A percentile compares a stretch with the other conserved stretches of the same genome.
phyloP scores from a whole-genome alignment of 2,329 filamentous ascomycete genomes.

The Diaporthe longicolla region DNA sequence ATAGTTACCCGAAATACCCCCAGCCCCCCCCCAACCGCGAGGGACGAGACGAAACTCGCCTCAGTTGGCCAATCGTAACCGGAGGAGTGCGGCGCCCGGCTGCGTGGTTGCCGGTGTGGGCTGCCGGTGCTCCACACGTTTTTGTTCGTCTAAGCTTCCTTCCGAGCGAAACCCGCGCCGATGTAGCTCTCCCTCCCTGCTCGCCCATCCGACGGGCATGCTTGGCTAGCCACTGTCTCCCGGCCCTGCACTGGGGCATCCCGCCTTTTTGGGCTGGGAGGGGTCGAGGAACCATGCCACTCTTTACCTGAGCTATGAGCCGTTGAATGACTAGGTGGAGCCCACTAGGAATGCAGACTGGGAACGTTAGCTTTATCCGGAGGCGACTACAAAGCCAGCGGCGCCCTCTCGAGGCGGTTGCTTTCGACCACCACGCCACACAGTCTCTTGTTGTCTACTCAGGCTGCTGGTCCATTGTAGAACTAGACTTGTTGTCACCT shows the following conservation, averaged over 20 bases:
- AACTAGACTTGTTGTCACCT: not conserved
- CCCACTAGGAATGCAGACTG: not conserved
- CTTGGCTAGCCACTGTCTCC: slow-evolving; percentile 27
- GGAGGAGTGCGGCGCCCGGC: slow-evolving; percentile 14
- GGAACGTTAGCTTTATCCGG: slow-evolving; percentile 14
- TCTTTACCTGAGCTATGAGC: not conserved
- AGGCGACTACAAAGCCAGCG: slow-evolving; percentile 15
- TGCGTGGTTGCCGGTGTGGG: slow-evolving; percentile 29
- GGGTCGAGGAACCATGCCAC: slow-evolving; percentile 8
- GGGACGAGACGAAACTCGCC: slow-evolving; percentile 24
- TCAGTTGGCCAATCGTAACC: slow-evolving; percentile 28
- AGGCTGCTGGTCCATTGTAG: not conserved
- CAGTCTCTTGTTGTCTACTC: not conserved
- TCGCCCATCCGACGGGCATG: slow-evolving; percentile 9
- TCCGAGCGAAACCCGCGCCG: slow-evolving; percentile 30
- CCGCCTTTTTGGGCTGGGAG: not conserved
- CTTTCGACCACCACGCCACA: too few relatives aligned
- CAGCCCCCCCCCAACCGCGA: not conserved
- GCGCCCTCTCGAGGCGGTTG: not conserved
- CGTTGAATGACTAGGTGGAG: slow-evolving; percentile 24
- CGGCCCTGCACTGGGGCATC: slow-evolving; percentile 15
- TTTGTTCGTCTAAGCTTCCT: slow-evolving; percentile 14
- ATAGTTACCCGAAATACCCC: slow-evolving; percentile 5
- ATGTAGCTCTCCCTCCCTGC: slow-evolving; percentile 17
- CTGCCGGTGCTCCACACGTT: slow-evolving; percentile 32